These are phyloP conservation scores for Asclepias syriaca DNA, from an alignment of 257 asterid species.

Conservation along the genomic window DNA sequence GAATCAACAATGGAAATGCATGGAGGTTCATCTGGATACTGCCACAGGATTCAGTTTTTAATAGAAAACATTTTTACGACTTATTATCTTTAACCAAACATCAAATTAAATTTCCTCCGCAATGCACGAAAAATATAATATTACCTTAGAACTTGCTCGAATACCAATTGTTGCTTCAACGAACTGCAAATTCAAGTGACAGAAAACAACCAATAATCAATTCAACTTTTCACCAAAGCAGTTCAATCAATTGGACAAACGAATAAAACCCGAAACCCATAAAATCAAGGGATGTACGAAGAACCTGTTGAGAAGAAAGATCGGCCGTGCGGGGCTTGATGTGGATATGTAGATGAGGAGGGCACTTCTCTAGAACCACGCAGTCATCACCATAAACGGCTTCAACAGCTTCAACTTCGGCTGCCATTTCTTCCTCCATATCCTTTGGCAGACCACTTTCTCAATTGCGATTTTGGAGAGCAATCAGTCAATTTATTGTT, in stretches of 20 bases:
- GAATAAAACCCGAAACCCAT: background rate
- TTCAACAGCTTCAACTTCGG: conserved; percentile 69
- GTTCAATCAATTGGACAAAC: background rate
- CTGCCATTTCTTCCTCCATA: conserved; percentile 62
- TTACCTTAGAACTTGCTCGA: conserved; percentile 63
- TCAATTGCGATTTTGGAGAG: background rate
- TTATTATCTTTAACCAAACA: background rate
- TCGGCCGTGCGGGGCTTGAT: conserved; percentile 91
- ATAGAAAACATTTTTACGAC: background rate
- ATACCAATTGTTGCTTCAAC: conserved; percentile 82
- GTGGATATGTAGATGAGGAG: conserved; percentile 70
- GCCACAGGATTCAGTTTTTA: conserved; percentile 18
- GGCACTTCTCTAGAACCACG: conserved; percentile 41
- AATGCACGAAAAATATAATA: background rate
- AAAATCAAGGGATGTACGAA: background rate
- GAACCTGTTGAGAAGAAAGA: conserved; percentile 72
- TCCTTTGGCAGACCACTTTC: background rate
- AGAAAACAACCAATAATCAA: background rate
- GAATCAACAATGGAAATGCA: conserved; percentile 57
- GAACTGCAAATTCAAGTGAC: conserved; percentile 46
- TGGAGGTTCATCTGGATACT: conserved; percentile 93
- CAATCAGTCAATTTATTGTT: too few relatives aligned
- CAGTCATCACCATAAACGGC: conserved; percentile 82
- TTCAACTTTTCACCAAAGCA: background rate
- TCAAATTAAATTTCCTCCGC: background rate